Conservation (phyloP, 139 green algal genomes). For the Chlamydomonas sp. region DNA sequence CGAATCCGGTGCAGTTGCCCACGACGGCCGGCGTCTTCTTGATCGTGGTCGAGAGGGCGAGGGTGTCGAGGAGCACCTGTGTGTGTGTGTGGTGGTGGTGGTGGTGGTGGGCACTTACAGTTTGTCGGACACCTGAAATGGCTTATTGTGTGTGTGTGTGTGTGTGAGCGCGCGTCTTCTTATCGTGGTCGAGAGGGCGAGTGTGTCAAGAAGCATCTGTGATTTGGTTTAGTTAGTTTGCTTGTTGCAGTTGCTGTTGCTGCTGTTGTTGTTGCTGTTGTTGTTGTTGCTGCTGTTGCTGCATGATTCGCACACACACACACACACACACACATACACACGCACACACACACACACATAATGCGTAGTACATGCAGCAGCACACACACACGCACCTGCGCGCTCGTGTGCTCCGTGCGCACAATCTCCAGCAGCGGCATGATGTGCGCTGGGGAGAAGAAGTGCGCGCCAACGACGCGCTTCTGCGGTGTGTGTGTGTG, state of each 20-base stretch:
- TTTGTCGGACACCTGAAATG: no score
- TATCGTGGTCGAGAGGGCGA: constrained; percentile 78
- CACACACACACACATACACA: no score
- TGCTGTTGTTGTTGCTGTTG: no score
- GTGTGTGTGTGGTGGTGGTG: no score
- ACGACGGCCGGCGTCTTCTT: constrained; percentile 98
- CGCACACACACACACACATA: no score
- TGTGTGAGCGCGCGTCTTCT: constrained; percentile 98
- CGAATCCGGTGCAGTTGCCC: constrained; percentile 98
- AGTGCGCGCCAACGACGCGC: constrained; percentile 89
- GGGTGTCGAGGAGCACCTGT: constrained; percentile 88
- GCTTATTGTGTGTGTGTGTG: constrained; percentile 98
- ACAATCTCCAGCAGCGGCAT: constrained; percentile 99
- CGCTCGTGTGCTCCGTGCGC: constrained; percentile 69
- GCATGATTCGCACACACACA: no score
- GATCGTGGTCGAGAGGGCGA: constrained; percentile 75
- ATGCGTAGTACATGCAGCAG: no score
- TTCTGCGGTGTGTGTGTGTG: constrained; percentile 46
- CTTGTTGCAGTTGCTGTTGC: no score
- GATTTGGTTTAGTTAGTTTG: no score
- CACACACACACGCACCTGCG: constrained; percentile 53
- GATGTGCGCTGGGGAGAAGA: constrained; percentile 94
- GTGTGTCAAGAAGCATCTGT: constrained; percentile 88
- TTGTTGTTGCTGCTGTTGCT: no score
- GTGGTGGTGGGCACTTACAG: no score